Evolutionary conservation across 2,329 filamentous ascomycete genomes (phyloP).

Genomic region (Hymenoscyphus occultus): DNA sequence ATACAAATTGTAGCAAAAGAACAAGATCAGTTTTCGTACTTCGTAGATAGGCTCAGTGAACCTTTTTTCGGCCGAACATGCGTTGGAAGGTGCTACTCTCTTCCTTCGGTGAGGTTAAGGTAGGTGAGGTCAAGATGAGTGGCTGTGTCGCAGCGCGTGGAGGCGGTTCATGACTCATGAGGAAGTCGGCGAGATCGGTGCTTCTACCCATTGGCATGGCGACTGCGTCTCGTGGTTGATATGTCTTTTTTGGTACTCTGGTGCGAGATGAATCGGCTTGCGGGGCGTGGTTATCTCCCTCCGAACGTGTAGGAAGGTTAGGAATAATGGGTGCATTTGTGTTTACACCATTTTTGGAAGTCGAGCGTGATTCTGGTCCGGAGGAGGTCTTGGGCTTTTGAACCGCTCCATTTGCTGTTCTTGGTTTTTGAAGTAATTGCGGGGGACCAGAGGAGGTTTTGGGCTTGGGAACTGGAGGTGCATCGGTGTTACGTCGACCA

Average conservation of each 20-base stretch:
- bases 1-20: neutral
- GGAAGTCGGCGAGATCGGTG: constrained; percentile 68
- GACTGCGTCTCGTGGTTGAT: constrained; percentile 37
- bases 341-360: constrained; percentile 35
- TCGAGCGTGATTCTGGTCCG: constrained; percentile 32
- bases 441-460: neutral
- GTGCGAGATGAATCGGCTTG: constrained; percentile 27
- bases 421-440: neutral
- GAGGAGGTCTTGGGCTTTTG: constrained; percentile 27
- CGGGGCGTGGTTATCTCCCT: constrained; percentile 34
- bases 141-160: constrained; percentile 22
- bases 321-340: constrained; percentile 32
- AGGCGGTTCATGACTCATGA: constrained; percentile 40
- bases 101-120: constrained; percentile 23
- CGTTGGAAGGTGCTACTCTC: constrained; percentile 28
- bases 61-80: constrained; percentile 34
- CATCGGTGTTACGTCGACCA: constrained; percentile 34
- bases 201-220: constrained; percentile 42
- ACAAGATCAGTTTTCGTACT: neutral
- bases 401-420: constrained; percentile 10
- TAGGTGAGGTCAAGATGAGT: constrained; percentile 17
- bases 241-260: constrained; percentile 50
- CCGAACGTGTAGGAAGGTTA: constrained; percentile 45
- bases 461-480: constrained; percentile 25
- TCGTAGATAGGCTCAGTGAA: constrained; percentile 10